phyloP scores from a whole-genome alignment of 257 asterid species.

The Forsythia viridissima region DNA sequence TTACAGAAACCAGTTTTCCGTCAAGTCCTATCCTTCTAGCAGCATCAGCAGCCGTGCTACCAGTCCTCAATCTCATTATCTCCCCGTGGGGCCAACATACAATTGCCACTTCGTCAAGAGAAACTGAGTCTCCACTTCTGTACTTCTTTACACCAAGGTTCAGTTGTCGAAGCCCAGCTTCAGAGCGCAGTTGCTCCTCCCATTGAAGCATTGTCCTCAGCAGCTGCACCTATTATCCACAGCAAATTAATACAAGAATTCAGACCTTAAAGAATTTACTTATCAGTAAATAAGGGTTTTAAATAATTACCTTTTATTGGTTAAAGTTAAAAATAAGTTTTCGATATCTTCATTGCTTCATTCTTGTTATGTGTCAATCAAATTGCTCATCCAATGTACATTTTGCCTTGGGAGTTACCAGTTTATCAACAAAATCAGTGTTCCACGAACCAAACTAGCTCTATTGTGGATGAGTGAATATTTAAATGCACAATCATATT shows the following conservation, averaged over 20 bases:
- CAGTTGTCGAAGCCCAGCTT: slow-evolving; percentile 56
- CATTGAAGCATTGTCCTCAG: slow-evolving; percentile 97
- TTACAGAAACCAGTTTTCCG: slow-evolving; percentile 79
- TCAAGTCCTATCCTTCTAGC: slow-evolving; percentile 79
- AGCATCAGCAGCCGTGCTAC: slow-evolving; percentile 98
- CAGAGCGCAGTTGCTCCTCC: slow-evolving; percentile 89
- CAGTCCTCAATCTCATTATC: slow-evolving; percentile 79
- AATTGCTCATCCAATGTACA: not conserved
- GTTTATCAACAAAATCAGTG: not conserved
- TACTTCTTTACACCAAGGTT: slow-evolving; percentile 24
- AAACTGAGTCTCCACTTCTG: slow-evolving; percentile 29
- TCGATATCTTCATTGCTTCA: not conserved
- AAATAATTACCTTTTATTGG: not conserved
- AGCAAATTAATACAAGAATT: not conserved
- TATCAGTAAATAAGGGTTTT: not conserved
- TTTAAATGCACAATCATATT: not conserved
- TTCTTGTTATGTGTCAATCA: not conserved
- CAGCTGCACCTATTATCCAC: slow-evolving; percentile 55
- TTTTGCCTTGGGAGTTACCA: not conserved
- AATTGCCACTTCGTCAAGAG: slow-evolving; percentile 78
- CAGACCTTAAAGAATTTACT: not conserved
- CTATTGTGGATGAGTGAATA: not conserved
- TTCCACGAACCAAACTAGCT: not conserved
- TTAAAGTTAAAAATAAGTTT: not conserved
- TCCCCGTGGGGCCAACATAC: slow-evolving; percentile 96